Evolutionary conservation across 2,329 filamentous ascomycete species (phyloP), one percentile per base, ranked within the genome.

Genomic region (Aspergillus sp.): DNA sequence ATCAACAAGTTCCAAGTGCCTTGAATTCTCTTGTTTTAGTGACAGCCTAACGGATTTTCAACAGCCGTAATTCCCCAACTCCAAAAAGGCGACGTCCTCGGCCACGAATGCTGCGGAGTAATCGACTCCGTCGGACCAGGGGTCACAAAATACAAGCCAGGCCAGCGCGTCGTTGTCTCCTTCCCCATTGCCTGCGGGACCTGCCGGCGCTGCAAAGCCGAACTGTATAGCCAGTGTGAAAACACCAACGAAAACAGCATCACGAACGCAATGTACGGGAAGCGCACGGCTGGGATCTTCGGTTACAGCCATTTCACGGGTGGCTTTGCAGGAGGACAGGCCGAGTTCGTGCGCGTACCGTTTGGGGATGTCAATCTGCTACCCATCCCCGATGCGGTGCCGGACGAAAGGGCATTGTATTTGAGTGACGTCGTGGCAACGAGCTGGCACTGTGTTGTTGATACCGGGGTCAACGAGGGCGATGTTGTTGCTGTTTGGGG

Each of bases 401-500:
- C 91, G 0, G 91, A 96, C 68, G 92, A 96, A 79, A 92, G 93
- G 77, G 89, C 77, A 9, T 80, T 96, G 1, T 96, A 86, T 73
- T 81, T 96, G 1, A 92, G 89, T 1, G 92, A 96, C 70, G 90
- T 96, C 0, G 74, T 96, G 2, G 80, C 81, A 17, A 96, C 92
- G 0, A 87, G 87, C 9, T 96, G 90, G 82, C 88, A 96, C 69
- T 86, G 84, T 51, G 90, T 96, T 39, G 87, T 92, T 42, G 91
- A 96, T 68, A 96, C 91, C 0, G 88, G 85, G 1, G 88, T 96
- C n/a, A 87, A 90, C 61, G 80, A 88, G 34, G 86, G 83, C 12
- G 91, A 96, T 65, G 79, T 86, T 2, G 91, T 96, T 1, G 91
- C 90, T 34, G 86, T 96, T 59, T 96, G 90, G 85, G 91, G 91